Evolutionary conservation across 2,329 filamentous ascomycete species (phyloP).

Genomic region (Xylogone sp.): DNA sequence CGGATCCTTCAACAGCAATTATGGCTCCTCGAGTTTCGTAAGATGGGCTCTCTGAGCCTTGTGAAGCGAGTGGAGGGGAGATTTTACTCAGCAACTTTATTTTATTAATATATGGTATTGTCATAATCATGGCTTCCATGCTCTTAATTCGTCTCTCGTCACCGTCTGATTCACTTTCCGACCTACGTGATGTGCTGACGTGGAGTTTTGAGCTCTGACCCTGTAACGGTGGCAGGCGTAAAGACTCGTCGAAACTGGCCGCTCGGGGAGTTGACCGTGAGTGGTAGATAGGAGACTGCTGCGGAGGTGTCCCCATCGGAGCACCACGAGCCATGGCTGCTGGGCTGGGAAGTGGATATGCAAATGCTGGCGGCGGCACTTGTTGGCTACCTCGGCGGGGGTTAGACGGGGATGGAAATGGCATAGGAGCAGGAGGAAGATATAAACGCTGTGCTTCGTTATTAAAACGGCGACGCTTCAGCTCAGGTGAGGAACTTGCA

Average conservation of each 20-base stretch:
- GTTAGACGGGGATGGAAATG: slow-evolving; percentile 21
- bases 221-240: slow-evolving; percentile 29
- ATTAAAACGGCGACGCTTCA: slow-evolving; percentile 61
- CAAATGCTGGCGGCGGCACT: slow-evolving; percentile 30
- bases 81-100: slow-evolving; percentile 73
- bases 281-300: slow-evolving; percentile 22
- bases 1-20: slow-evolving; percentile 77
- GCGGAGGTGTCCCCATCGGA: slow-evolving; percentile 26
- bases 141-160: slow-evolving; percentile 37
- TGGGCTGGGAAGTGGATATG: slow-evolving; percentile 30
- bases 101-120: slow-evolving; percentile 70
- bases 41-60: slow-evolving; percentile 28
- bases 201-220: slow-evolving; percentile 30
- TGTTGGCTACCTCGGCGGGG: slow-evolving; percentile 9
- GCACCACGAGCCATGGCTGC: slow-evolving; percentile 15
- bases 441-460: slow-evolving; percentile 37
- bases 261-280: slow-evolving; percentile 19
- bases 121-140: slow-evolving; percentile 70
- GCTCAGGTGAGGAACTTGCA: slow-evolving; percentile 46
- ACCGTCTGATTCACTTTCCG: slow-evolving; percentile 25
- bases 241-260: slow-evolving; percentile 26
- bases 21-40: slow-evolving; percentile 66
- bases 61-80: slow-evolving; percentile 58
- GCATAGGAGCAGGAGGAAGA: slow-evolving; percentile 32
- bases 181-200: slow-evolving; percentile 32